Evolutionary conservation across 1,139 yeast species (phyloP).

Genomic region (Protomyces macrosporus): DNA sequence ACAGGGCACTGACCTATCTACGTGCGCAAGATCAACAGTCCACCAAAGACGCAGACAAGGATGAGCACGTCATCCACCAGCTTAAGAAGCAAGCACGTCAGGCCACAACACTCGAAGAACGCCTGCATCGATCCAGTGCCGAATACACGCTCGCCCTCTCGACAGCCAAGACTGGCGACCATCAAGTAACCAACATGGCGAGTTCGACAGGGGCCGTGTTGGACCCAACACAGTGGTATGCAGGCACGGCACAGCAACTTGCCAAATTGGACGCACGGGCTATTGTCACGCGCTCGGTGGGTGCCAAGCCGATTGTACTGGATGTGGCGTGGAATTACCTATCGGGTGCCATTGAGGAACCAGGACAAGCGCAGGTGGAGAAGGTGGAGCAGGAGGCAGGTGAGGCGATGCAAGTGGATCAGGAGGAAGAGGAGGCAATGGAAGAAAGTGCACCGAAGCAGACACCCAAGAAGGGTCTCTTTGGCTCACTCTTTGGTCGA

Average conservation of each 20-base stretch:
- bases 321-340: slow-evolving; percentile 24
- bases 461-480: not conserved
- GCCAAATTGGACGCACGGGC: not conserved
- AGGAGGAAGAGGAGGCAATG: not conserved
- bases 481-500: not conserved
- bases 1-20: slow-evolving; percentile 7
- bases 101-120: not conserved
- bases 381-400: not conserved
- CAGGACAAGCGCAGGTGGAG: not conserved
- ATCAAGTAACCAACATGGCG: not conserved
- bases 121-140: slow-evolving; percentile 1
- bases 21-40: not conserved
- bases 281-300: not conserved
- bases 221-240: slow-evolving; percentile 4
- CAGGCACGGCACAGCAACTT: slow-evolving; percentile 13
- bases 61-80: not conserved
- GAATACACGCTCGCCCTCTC: not conserved
- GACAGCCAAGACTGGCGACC: not conserved
- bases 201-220: not conserved
- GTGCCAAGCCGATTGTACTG: slow-evolving; percentile 16
- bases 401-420: not conserved
- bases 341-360: not conserved
- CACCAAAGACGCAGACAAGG: not conserved
- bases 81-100: not conserved
- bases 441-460: not conserved